phyloP scores from a whole-genome alignment of 2,329 filamentous ascomycete genomes.

The Aspergillus sp. region DNA sequence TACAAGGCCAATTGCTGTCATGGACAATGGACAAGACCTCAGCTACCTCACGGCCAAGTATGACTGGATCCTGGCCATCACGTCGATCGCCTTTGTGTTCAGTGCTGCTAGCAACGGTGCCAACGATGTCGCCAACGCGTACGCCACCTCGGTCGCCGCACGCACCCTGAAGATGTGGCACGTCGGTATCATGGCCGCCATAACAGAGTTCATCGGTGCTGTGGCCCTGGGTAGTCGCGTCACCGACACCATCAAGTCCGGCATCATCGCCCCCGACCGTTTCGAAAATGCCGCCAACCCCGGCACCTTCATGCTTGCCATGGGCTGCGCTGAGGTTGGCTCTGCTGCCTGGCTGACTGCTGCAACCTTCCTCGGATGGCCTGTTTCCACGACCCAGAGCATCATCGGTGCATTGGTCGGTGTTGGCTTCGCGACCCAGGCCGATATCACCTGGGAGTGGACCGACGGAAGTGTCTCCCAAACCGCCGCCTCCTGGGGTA shows the following conservation, averaged over 20 bases:
- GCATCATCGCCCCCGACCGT: slow-evolving; percentile 41
- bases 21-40: not conserved
- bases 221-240: slow-evolving; percentile 51
- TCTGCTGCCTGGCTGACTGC: slow-evolving; percentile 39
- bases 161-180: slow-evolving; percentile 54
- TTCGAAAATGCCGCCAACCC: slow-evolving; percentile 33
- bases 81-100: slow-evolving; percentile 29
- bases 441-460: slow-evolving; percentile 36
- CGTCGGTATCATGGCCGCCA: slow-evolving; percentile 49
- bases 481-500: slow-evolving; percentile 49
- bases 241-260: slow-evolving; percentile 45
- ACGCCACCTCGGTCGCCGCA: slow-evolving; percentile 54
- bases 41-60: slow-evolving; percentile 24
- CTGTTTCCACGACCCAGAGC: slow-evolving; percentile 45
- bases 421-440: slow-evolving; percentile 26
- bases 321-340: slow-evolving; percentile 37
- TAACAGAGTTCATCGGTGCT: slow-evolving; percentile 55
- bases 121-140: slow-evolving; percentile 56
- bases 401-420: slow-evolving; percentile 38
- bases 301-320: slow-evolving; percentile 40
- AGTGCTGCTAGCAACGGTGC: slow-evolving; percentile 30
- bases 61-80: slow-evolving; percentile 31
- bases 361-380: slow-evolving; percentile 37
- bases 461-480: slow-evolving; percentile 47
- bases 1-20: no score